Conservation (phyloP, 2,329 filamentous ascomycete genomes). For the Peltaster fructicola region DNA sequence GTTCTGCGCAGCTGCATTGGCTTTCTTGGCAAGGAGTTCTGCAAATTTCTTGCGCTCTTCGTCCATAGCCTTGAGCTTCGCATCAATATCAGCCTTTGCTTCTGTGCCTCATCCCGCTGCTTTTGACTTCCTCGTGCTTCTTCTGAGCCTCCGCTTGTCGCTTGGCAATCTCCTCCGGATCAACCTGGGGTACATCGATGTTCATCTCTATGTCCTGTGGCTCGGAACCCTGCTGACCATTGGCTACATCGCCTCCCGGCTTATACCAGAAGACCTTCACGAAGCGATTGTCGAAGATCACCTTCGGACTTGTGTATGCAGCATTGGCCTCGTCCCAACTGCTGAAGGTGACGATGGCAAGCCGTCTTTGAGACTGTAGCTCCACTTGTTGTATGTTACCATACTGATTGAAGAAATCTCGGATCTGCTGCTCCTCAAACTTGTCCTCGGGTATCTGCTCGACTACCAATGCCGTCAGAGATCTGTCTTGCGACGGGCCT, state of each 20-base stretch:
- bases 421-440: conserved; percentile 47
- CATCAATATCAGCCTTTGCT: conserved; percentile 45
- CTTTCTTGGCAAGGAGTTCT: conserved; percentile 43
- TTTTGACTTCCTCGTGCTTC: conserved; percentile 45
- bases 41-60: conserved; percentile 46
- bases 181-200: conserved; percentile 37
- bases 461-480: conserved; percentile 52
- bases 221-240: conserved; percentile 2
- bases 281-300: conserved; percentile 70
- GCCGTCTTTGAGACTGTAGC: conserved; percentile 46
- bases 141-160: conserved; percentile 58
- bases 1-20: conserved; percentile 18
- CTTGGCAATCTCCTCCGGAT: conserved; percentile 50
- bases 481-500: conserved; percentile 43
- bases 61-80: conserved; percentile 43
- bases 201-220: conserved; percentile 13
- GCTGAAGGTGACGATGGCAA: conserved; percentile 54
- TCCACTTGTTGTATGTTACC: conserved; percentile 46
- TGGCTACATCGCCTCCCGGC: conserved; percentile 5
- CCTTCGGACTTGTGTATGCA: conserved; percentile 60
- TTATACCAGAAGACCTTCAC: conserved; percentile 71
- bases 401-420: conserved; percentile 54
- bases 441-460: conserved; percentile 61
- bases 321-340: conserved; percentile 47
- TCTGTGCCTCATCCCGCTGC: conserved; percentile 45